Percentiles rank a stretch among this genome's conserved stretches.
phyloP scores from a whole-genome alignment of 2,329 filamentous ascomycete genomes.

The Cucurbitaria berberidis region DNA sequence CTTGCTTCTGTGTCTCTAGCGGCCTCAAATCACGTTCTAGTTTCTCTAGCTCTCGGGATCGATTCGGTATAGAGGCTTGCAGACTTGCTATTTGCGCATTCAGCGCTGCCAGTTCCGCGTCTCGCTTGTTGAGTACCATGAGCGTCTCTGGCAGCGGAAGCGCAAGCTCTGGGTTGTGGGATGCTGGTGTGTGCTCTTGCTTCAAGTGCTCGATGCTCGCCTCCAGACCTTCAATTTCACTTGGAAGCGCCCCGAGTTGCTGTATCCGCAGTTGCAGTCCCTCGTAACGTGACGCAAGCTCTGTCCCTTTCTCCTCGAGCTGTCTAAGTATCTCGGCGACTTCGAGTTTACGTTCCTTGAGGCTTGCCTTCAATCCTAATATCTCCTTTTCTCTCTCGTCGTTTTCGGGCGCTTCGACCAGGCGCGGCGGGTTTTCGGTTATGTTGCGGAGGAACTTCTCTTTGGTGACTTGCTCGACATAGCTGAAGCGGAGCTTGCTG shows the following conservation, averaged over 20 bases:
- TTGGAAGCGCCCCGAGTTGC: slow-evolving; percentile 59
- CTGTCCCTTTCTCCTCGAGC: slow-evolving; percentile 69
- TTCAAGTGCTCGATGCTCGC: slow-evolving; percentile 56
- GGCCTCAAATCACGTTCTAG: slow-evolving; percentile 71
- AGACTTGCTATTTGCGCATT: slow-evolving; percentile 56
- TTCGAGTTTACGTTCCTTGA: slow-evolving; percentile 81
- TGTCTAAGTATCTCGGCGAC: slow-evolving; percentile 75
- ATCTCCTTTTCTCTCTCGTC: slow-evolving; percentile 61
- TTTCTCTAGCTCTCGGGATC: slow-evolving; percentile 70
- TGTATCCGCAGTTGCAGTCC: slow-evolving; percentile 59
- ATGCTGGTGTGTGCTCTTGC: slow-evolving; percentile 41
- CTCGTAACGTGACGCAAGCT: slow-evolving; percentile 65
- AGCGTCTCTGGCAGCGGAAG: slow-evolving; percentile 54
- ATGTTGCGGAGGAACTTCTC: slow-evolving; percentile 96
- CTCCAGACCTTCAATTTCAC: slow-evolving; percentile 60
- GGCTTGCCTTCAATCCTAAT: slow-evolving; percentile 70
- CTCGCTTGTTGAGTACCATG: slow-evolving; percentile 47
- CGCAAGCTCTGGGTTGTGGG: slow-evolving; percentile 50
- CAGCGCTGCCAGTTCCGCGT: slow-evolving; percentile 50
- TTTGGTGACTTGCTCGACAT: slow-evolving; percentile 98
- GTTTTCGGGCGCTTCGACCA: slow-evolving; percentile 84
- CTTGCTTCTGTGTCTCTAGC: slow-evolving; percentile 70
- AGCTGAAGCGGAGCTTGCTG: slow-evolving; percentile 93
- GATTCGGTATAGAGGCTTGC: slow-evolving; percentile 67
- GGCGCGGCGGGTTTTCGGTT: slow-evolving; percentile 84